Evolutionary conservation across 768 basidiomycete species (phyloP).

Genomic region (Agaricus sinodeliciosus): DNA sequence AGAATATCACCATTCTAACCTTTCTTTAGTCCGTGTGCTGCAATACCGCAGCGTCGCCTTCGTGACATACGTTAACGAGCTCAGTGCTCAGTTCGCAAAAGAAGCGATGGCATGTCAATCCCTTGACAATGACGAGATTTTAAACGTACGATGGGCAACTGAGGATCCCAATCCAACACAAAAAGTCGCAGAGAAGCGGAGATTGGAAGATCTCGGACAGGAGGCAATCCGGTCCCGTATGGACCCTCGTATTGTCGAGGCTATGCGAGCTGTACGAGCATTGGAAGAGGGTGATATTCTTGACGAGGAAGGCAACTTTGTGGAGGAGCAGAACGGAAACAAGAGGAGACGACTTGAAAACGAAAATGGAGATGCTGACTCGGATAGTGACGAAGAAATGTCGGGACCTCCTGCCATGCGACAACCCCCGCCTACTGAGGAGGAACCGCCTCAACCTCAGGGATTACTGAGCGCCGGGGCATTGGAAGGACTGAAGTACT

Average conservation of each 20-base stretch:
- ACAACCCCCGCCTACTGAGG: constrained; percentile 18
- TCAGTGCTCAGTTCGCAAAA: constrained; percentile 91
- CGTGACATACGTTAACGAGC: constrained; percentile 87
- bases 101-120: constrained; percentile 99
- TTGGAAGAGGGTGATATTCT: constrained; percentile 73
- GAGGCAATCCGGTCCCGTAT: constrained; percentile 81
- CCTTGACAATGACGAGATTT: constrained; percentile 92
- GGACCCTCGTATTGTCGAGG: constrained; percentile 85
- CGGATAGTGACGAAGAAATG: constrained; percentile 27
- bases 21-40: constrained; percentile 69
- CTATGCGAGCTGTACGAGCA: constrained; percentile 79
- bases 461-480: constrained; percentile 81
- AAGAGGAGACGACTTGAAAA: constrained; percentile 26
- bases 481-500: constrained; percentile 84
- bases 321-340: constrained; percentile 25
- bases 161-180: constrained; percentile 95
- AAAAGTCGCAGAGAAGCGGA: constrained; percentile 77
- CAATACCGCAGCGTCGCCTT: constrained; percentile 96
- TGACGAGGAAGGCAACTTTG: constrained; percentile 34
- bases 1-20: background rate
- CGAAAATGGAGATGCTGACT: constrained; percentile 26
- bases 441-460: constrained; percentile 28
- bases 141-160: constrained; percentile 99
- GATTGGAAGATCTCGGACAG: constrained; percentile 79
- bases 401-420: constrained; percentile 14